These are phyloP conservation scores for Claviceps fusiformis DNA, from an alignment of 2,329 filamentous ascomycete genomes.

Conservation along the genomic window DNA sequence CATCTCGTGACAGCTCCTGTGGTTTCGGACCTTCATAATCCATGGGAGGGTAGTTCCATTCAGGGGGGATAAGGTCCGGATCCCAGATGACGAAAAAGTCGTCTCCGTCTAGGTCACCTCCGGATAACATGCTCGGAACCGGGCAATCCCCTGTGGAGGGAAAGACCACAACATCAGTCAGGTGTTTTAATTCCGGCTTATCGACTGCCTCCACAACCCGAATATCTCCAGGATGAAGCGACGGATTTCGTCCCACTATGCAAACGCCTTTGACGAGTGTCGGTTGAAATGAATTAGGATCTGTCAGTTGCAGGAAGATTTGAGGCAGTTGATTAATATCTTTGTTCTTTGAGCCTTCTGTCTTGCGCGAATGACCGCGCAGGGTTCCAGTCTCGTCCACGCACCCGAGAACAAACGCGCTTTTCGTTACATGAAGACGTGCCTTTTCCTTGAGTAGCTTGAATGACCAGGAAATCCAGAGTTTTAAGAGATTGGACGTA, in stretches of 20 bases:
- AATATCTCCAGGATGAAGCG: constrained; percentile 83
- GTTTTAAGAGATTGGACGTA: constrained; percentile 57
- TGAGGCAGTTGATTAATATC: constrained; percentile 52
- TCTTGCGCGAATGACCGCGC: constrained; percentile 51
- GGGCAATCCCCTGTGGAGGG: constrained; percentile 73
- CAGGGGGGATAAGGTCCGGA: constrained; percentile 49
- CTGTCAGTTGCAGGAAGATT: constrained; percentile 75
- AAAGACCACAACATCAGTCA: constrained; percentile 78
- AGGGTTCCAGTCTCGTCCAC: constrained; percentile 73
- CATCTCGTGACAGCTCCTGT: constrained; percentile 41
- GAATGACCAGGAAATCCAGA: constrained; percentile 84
- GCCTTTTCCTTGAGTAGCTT: constrained; percentile 90
- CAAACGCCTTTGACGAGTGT: constrained; percentile 63
- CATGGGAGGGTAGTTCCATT: constrained; percentile 68
- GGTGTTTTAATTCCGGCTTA: constrained; percentile 54
- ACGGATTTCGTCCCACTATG: constrained; percentile 81
- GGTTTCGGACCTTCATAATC: constrained; percentile 51
- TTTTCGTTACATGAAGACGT: constrained; percentile 65
- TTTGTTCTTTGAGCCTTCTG: constrained; percentile 25
- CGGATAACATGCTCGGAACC: constrained; percentile 86
- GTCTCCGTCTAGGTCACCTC: constrained; percentile 89
- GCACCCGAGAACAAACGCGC: constrained; percentile 78
- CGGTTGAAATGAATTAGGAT: constrained; percentile 35
- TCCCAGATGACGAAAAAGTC: constrained; percentile 97
- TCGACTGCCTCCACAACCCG: constrained; percentile 78